Evolutionary conservation across 768 basidiomycete genomes (phyloP).

Genomic region (Albatrellus ellisii): DNA sequence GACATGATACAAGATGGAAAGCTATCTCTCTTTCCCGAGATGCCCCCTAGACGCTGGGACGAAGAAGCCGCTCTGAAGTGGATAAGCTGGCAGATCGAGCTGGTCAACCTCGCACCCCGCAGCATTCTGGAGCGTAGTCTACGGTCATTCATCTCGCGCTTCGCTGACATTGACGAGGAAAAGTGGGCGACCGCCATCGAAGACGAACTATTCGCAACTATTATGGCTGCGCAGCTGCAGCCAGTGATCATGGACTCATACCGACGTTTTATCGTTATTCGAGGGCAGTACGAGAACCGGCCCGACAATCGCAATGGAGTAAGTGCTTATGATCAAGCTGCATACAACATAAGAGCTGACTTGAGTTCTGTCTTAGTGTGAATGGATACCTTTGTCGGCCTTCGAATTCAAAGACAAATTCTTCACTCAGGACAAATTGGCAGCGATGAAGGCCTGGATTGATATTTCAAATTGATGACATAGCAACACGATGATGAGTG

Average conservation of each 20-base stretch:
- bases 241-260: constrained; percentile 47
- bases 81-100: constrained; percentile 5
- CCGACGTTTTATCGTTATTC: constrained; percentile 54
- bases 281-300: constrained; percentile 21
- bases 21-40: constrained; percentile 39
- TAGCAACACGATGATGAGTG: too few species aligned
- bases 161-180: constrained; percentile 21
- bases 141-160: constrained; percentile 25
- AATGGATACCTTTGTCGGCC: constrained; percentile 29
- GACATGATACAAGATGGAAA: constrained; percentile 41
- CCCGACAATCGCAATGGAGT: constrained; percentile 31
- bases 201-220: constrained; percentile 24
- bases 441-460: too few species aligned
- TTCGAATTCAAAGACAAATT: constrained; percentile 54
- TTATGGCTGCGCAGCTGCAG: constrained; percentile 37
- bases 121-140: constrained; percentile 33
- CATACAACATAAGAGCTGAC: constrained; percentile 3
- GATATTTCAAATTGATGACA: too few species aligned
- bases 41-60: constrained; percentile 22
- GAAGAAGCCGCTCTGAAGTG: constrained; percentile 3
- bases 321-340: constrained; percentile 17
- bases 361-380: constrained; percentile 29
- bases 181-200: constrained; percentile 29
- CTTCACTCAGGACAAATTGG: constrained; percentile 20
- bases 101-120: constrained; percentile 18